Evolutionary conservation across 176 grass and related monocot genomes (phyloP), one percentile per base, ranked within the genome.

Genomic region (Raddia guianensis): DNA sequence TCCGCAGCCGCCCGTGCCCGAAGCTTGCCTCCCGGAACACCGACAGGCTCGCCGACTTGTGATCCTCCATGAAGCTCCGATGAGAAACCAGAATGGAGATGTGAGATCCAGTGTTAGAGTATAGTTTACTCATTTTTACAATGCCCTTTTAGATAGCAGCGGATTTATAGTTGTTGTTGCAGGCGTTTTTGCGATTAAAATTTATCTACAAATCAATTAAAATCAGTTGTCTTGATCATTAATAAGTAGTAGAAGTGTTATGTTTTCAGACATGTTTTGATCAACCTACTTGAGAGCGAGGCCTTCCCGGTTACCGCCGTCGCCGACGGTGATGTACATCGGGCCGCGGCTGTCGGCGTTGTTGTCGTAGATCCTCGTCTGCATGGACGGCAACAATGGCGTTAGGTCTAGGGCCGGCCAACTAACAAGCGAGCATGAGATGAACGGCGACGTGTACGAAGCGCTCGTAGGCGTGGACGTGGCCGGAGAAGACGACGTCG

Each of bases 401-500:
- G 9, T 18, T 55, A 55, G 16, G 16, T 59, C 9, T 4, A 21
- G 27, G 27, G 27, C 27, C 27, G 27, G 27, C 27, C 27, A 27
- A 27, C 27, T 27, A 27, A 27, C 27, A 27, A 27, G 27, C 27
- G 27, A 27, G 27, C 27, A 27, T 27, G 27, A 27, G 27, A 27
- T 27, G 0, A 27, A 27, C 27, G 27, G 27, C 27, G 27, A 85
- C 80, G 16, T 51, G 86, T 43, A 6, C 0, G 83, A 92, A 94
- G 57, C 95, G 15, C 87, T 94, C 92, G 15, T 98, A 98, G 20
- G 95, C 92, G 54, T 98, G 95, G 18, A 98, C 90, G 77, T 94
- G 95, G 1, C 95, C 95, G 0, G 95, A 74, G 69, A 98, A 98
- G 37, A 98, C 89, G 2, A 79, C 83, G 83, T 98, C 92, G 6